These are phyloP conservation scores for Coemansia sp. DNA, from an alignment of 192 early-diverging fungal genomes.

Conservation along the genomic window DNA sequence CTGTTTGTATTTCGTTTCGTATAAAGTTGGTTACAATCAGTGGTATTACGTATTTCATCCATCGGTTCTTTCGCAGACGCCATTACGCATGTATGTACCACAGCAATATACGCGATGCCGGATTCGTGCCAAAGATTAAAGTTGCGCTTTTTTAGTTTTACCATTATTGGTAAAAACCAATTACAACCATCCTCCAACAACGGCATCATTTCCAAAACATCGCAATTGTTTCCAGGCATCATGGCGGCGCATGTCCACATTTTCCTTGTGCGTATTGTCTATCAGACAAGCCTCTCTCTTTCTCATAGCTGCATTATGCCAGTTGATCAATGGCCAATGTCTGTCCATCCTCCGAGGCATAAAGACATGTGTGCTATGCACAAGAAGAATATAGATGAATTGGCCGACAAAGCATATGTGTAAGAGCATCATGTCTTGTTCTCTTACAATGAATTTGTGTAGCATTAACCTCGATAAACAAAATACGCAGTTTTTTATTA, in stretches of 20 bases:
- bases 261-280: background rate
- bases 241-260: constrained; percentile 6
- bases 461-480: background rate
- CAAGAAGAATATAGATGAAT: constrained; percentile 7
- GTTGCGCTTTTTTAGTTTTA: no score
- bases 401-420: background rate
- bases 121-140: no score
- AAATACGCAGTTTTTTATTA: no score
- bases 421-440: background rate
- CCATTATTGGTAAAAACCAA: background rate
- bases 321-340: background rate
- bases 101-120: no score
- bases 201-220: background rate
- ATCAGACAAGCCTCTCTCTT: constrained; percentile 1
- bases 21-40: no score
- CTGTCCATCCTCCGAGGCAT: background rate
- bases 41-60: no score
- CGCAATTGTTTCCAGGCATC: background rate
- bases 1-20: no score
- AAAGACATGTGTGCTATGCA: constrained; percentile 4
- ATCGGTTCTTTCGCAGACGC: no score
- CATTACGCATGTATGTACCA: no score
- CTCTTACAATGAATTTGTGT: background rate
- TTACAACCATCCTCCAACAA: no score
- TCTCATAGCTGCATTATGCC: constrained; percentile 6